phyloP scores from a whole-genome alignment of 495 filamentous ascomycete genomes.

The Eremomyces bilateralis region DNA sequence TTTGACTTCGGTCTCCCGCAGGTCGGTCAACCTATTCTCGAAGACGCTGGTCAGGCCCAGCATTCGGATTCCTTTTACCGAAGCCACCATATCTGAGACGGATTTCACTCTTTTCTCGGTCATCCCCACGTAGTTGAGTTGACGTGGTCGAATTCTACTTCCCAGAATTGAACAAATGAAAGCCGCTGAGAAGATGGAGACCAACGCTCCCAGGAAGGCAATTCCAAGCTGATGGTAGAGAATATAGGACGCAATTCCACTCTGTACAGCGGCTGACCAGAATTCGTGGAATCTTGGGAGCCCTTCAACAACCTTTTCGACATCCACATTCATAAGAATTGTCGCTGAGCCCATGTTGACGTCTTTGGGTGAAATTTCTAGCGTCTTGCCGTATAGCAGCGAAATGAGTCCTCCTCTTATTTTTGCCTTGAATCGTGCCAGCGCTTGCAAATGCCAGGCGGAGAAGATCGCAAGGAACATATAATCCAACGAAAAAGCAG shows the following conservation, averaged over 20 bases:
- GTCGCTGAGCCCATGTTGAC: constrained; percentile 8
- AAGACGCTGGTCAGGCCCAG: constrained; percentile 6
- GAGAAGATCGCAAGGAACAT: constrained; percentile 4
- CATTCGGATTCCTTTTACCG: constrained; percentile 7
- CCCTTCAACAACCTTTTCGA: constrained; percentile 8
- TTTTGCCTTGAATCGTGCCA: constrained; percentile 4
- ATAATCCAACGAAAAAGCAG: constrained; percentile 8
- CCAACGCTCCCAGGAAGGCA: constrained; percentile 4
- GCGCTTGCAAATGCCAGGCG: constrained; percentile 3
- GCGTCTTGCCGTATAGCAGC: constrained; percentile 6
- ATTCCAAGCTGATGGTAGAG: constrained; percentile 6
- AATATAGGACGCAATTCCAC: constrained; percentile 6
- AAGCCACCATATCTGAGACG: constrained; percentile 2
- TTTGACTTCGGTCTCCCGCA: too few species aligned
- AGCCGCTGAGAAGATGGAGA: constrained; percentile 1
- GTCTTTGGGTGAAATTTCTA: constrained; percentile 3
- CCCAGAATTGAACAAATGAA: constrained; percentile 4
- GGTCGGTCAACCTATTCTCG: too few species aligned
- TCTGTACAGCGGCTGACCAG: constrained; percentile 5
- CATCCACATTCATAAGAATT: constrained; percentile 11
- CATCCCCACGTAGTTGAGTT: constrained; percentile 2
- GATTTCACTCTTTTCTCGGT: constrained; percentile 4
- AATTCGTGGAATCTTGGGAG: constrained; percentile 6
- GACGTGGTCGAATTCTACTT: constrained; percentile 4
- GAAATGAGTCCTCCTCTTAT: constrained; percentile 6